Conservation (phyloP, 2,329 filamentous ascomycete genomes). For the Fusarium globosum region DNA sequence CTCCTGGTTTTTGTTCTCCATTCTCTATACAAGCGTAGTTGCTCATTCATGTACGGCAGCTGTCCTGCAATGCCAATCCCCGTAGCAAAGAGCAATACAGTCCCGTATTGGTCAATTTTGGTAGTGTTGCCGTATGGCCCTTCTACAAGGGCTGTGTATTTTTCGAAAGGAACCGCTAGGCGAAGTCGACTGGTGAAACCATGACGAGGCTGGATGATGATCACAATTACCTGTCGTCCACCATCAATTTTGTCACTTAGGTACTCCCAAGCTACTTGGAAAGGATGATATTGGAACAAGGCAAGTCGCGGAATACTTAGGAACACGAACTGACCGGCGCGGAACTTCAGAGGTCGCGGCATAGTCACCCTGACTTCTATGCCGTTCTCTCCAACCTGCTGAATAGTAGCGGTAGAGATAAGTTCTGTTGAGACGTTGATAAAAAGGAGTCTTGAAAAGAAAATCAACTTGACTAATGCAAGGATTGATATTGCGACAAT, state of each 20-base stretch:
- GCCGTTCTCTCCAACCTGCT: neutral
- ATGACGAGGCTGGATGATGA: neutral
- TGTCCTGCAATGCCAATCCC: slow-evolving; percentile 11
- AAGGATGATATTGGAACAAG: neutral
- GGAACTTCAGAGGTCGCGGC: neutral
- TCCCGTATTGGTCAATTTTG: neutral
- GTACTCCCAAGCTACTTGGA: neutral
- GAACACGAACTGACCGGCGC: neutral
- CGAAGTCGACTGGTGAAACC: neutral
- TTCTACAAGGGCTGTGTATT: neutral
- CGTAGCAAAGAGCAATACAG: slow-evolving; percentile 7
- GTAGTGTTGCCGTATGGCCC: neutral
- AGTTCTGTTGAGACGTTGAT: neutral
- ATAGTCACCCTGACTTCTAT: neutral
- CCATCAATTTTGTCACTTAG: neutral
- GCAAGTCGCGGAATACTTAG: neutral
- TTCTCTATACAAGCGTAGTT: slow-evolving; percentile 3
- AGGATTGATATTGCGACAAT: neutral
- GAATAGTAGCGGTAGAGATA: neutral
- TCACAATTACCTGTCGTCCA: neutral
- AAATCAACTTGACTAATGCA: neutral
- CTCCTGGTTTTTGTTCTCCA: slow-evolving; percentile 13
- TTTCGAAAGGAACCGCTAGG: neutral
- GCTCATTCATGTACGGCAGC: slow-evolving; percentile 12
- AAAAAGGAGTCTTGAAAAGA: neutral